These are phyloP conservation scores for Acacia concinna DNA, from an alignment of 331 rosid genomes.

Conservation along the genomic window DNA sequence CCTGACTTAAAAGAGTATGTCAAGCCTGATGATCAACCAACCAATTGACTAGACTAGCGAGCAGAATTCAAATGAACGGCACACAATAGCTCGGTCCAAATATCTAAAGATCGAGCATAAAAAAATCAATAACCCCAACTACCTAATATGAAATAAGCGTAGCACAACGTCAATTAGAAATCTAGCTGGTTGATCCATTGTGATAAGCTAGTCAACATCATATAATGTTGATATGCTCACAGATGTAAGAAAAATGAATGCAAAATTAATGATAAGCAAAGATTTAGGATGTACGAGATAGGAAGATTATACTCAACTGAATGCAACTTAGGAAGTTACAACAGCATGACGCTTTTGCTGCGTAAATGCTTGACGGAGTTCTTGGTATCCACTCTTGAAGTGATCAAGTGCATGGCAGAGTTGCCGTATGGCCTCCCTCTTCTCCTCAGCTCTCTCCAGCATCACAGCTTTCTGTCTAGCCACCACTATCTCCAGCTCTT, in stretches of 20 bases:
- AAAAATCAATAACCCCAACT: neutral
- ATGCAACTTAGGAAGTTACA: constrained; percentile 26
- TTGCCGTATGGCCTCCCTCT: constrained; percentile 61
- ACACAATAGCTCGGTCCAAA: neutral
- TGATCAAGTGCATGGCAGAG: constrained; percentile 60
- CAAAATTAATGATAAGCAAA: neutral
- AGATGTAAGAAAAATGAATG: neutral
- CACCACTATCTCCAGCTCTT: constrained; percentile 45
- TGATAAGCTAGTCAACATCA: neutral
- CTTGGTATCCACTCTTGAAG: constrained; percentile 56
- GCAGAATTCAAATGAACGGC: neutral
- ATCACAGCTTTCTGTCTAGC: constrained; percentile 43
- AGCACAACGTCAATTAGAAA: neutral
- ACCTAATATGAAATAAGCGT: neutral
- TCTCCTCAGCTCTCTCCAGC: constrained; percentile 57
- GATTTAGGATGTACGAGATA: neutral
- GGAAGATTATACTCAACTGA: neutral
- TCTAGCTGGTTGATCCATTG: neutral
- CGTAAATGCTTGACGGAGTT: constrained; percentile 50
- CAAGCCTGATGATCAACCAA: neutral
- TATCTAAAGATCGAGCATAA: neutral
- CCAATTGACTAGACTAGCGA: neutral
- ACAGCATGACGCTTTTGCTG: constrained; percentile 42
- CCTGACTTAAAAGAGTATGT: neutral
- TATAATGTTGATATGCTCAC: neutral